phyloP scores from a whole-genome alignment of 2,329 filamentous ascomycete species.

The Raffaelea arxii region DNA sequence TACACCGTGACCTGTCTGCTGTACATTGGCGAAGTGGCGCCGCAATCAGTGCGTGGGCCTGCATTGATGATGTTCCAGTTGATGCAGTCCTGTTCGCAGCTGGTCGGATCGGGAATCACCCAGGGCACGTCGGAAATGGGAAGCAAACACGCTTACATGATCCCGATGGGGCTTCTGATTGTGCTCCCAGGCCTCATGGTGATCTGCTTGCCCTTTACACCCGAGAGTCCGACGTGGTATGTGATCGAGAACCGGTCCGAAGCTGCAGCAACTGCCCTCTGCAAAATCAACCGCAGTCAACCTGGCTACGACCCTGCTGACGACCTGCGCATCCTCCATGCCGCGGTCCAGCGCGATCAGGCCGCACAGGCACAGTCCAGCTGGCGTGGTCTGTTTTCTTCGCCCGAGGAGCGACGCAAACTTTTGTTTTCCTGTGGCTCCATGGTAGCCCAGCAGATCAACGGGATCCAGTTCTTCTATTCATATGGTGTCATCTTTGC shows the following conservation, averaged over 20 bases:
- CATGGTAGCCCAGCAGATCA: constrained; percentile 1
- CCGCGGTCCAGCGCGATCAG: constrained; percentile 23
- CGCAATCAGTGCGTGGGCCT: constrained; percentile 15
- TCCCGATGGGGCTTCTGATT: constrained; percentile 29
- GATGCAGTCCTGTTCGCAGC: constrained; percentile 18
- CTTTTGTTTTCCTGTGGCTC: background rate
- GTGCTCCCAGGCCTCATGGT: constrained; percentile 24
- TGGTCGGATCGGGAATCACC: constrained; percentile 16
- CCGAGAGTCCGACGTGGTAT: constrained; percentile 29
- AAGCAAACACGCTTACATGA: constrained; percentile 22
- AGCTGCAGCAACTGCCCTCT: constrained; percentile 20
- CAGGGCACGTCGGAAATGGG: constrained; percentile 12
- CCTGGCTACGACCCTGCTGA: constrained; percentile 20
- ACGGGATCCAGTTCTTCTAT: constrained; percentile 1
- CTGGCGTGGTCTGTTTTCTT: constrained; percentile 17
- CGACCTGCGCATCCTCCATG: constrained; percentile 22
- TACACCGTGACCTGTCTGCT: constrained; percentile 21
- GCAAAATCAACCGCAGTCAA: constrained; percentile 22
- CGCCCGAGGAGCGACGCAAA: background rate
- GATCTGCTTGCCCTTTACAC: constrained; percentile 25
- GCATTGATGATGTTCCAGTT: constrained; percentile 21
- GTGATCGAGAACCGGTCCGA: constrained; percentile 23
- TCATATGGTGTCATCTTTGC: constrained; percentile 1
- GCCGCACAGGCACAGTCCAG: constrained; percentile 20
- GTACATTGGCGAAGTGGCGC: constrained; percentile 22